Conservation (phyloP, 257 asterid species). For the Capsicum pubescens region DNA sequence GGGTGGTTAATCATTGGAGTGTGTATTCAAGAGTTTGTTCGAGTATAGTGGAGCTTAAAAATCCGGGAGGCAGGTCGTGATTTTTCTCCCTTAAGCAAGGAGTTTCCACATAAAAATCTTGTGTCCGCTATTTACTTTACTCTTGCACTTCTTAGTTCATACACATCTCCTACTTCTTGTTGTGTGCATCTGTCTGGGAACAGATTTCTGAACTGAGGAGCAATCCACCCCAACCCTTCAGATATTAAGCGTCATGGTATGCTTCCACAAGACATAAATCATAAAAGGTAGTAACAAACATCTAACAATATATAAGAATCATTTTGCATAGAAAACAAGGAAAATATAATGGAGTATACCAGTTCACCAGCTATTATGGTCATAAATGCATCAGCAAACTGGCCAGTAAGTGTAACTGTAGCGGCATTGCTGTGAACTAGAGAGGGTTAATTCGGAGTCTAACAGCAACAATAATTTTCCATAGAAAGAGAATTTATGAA, state of each 20-base stretch:
- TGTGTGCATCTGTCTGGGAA: too few relatives aligned
- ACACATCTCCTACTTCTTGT: too few relatives aligned
- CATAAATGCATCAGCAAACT: conserved; percentile 84
- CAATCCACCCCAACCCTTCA: too few relatives aligned
- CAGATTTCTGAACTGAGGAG: too few relatives aligned
- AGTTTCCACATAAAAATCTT: too few relatives aligned
- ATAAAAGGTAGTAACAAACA: not conserved
- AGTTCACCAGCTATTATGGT: conserved; percentile 84
- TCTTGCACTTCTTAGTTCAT: too few relatives aligned
- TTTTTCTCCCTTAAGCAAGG: too few relatives aligned
- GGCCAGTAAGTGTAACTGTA: conserved; percentile 82
- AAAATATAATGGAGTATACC: conserved; percentile 45
- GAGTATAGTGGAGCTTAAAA: too few relatives aligned
- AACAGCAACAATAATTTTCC: not conserved
- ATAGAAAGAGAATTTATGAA: not conserved
- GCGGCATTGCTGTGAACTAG: conserved; percentile 75
- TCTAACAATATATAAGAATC: not conserved
- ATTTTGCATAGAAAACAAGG: not conserved
- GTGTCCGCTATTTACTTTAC: too few relatives aligned
- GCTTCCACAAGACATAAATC: not conserved
- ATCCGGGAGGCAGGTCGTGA: too few relatives aligned
- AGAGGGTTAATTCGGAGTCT: not conserved
- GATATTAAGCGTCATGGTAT: not conserved
- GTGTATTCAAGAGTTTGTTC: too few relatives aligned
- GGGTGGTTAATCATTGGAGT: too few relatives aligned